Conservation (phyloP, 345 rosid genomes). For the Gossypium turneri region DNA sequence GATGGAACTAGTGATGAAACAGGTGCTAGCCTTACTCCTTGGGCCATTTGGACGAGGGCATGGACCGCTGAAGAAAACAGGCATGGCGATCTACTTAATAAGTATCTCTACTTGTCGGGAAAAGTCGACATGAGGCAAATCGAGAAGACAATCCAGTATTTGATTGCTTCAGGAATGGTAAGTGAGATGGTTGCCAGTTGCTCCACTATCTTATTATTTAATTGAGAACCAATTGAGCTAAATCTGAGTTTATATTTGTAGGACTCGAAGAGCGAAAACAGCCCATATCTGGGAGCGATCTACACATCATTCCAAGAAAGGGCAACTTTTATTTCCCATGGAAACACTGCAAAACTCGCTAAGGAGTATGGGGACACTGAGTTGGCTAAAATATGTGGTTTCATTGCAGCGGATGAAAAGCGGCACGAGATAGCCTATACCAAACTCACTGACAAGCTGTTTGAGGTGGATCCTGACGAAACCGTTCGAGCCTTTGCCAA, state of each 20-base stretch:
- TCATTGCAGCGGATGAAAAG: slow-evolving; percentile 35
- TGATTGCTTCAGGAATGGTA: slow-evolving; percentile 67
- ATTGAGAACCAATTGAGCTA: too few relatives aligned
- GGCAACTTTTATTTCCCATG: slow-evolving; percentile 44
- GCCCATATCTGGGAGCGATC: slow-evolving; percentile 33
- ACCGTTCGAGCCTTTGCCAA: slow-evolving; percentile 30
- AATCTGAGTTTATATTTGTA: not conserved
- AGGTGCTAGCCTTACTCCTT: slow-evolving; percentile 69
- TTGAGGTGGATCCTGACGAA: slow-evolving; percentile 38
- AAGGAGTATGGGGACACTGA: slow-evolving; percentile 33
- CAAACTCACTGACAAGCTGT: slow-evolving; percentile 33
- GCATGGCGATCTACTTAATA: slow-evolving; percentile 59
- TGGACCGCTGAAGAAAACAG: slow-evolving; percentile 74
- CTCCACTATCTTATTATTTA: not conserved
- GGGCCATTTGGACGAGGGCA: slow-evolving; percentile 65
- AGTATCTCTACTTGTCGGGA: slow-evolving; percentile 58
- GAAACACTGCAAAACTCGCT: slow-evolving; percentile 33
- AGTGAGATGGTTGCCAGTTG: slow-evolving; percentile 5
- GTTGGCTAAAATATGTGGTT: slow-evolving; percentile 38
- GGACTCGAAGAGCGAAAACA: slow-evolving; percentile 26
- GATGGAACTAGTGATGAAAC: slow-evolving; percentile 82
- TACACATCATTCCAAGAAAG: slow-evolving; percentile 44
- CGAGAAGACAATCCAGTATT: slow-evolving; percentile 59
- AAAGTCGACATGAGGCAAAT: slow-evolving; percentile 55
- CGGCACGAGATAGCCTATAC: slow-evolving; percentile 37